Base-by-base conservation (phyloP, 345 rosid genomes). In the Eucalyptus lansdowneana region DNA sequence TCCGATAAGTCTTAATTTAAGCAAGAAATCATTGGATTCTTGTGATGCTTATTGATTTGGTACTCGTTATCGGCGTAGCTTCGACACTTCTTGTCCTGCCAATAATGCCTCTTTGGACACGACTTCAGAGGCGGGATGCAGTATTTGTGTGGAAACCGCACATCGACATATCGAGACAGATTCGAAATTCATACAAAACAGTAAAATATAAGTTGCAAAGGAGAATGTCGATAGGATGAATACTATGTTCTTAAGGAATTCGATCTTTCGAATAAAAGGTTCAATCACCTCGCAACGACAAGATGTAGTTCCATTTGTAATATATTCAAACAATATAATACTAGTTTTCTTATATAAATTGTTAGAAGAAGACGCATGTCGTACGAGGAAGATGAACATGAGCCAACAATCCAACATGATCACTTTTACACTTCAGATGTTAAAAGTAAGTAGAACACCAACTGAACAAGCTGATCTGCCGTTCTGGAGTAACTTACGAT, bases 111-210 rank as follows among this genome's bases (percentile, higher is more conserved):
- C 42, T 76, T 76, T 11, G 27, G 22, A 37, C 14, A 21, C 5
- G 24, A 76, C 27, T 11, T 37, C 12, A 21, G 29, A 37, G 9
- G 47, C 1, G 15, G 27, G 9, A 37, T 76, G 5, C 8, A 6
- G 3, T 11, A 3, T n/a, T 16, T n/a, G 76, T n/a, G 21, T n/a
- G 40, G 40, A 65, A 65, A 65, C 76, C 21, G 10, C 40, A n/a
- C 19, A 15, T 65, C 37, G 3, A n/a, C 21, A 8, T n/a, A 65
- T 37, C 1, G 4, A 21, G 42, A 37, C 14, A 21, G 0, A 37
- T 76, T 40, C 0, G 8, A 7, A 37, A 37, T 76, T 11, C 15
- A 37, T 76, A 21, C 4, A 76, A 2, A 76, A 10, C 1, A 76
- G 9, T 76, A 37, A 6, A 13, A 76, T 37, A 37, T 69, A 69